A percentile compares a stretch with the other conserved stretches of the same genome.
Evolutionary conservation across 352 stramenopile species (phyloP).

Genomic region (Globisporangium nunn): DNA sequence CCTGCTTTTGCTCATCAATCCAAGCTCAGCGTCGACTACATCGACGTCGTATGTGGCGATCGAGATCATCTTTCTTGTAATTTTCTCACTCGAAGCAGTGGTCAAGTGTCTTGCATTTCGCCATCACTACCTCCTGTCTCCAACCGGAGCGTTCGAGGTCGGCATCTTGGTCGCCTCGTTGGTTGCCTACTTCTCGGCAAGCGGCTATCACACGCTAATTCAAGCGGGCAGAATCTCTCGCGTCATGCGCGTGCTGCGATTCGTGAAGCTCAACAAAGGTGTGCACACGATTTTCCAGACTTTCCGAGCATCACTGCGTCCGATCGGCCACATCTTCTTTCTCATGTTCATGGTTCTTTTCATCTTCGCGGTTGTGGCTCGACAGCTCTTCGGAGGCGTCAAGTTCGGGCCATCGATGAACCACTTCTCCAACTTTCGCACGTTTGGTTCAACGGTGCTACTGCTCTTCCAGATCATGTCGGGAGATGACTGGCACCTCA

Average conservation of each 20-base stretch:
- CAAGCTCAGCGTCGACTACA: constrained; percentile 16
- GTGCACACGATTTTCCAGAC: constrained; percentile 77
- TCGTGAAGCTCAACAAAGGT: constrained; percentile 63
- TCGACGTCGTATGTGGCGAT: constrained; percentile 43
- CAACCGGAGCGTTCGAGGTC: constrained; percentile 55
- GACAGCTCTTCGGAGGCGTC: constrained; percentile 67
- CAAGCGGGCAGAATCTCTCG: constrained; percentile 66
- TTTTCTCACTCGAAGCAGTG: constrained; percentile 50
- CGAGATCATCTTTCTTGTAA: constrained; percentile 58
- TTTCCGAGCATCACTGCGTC: constrained; percentile 55
- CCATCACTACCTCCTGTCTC: constrained; percentile 53
- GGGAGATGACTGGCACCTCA: constrained; percentile 75
- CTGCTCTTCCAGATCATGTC: constrained; percentile 82
- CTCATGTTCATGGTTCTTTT: constrained; percentile 80
- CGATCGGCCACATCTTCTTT: constrained; percentile 74
- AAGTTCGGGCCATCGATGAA: constrained; percentile 53
- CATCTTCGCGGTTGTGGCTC: constrained; percentile 69
- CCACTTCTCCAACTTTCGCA: constrained; percentile 65
- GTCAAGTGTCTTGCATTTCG: constrained; percentile 56
- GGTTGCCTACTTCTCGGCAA: constrained; percentile 53
- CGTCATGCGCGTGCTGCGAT: constrained; percentile 70
- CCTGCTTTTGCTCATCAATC: constrained; percentile 56
- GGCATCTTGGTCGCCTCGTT: constrained; percentile 55
- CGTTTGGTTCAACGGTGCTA: constrained; percentile 48
- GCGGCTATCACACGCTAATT: constrained; percentile 58